Conservation (phyloP, 768 basidiomycete genomes). For the Strobilomyces dryophilus region DNA sequence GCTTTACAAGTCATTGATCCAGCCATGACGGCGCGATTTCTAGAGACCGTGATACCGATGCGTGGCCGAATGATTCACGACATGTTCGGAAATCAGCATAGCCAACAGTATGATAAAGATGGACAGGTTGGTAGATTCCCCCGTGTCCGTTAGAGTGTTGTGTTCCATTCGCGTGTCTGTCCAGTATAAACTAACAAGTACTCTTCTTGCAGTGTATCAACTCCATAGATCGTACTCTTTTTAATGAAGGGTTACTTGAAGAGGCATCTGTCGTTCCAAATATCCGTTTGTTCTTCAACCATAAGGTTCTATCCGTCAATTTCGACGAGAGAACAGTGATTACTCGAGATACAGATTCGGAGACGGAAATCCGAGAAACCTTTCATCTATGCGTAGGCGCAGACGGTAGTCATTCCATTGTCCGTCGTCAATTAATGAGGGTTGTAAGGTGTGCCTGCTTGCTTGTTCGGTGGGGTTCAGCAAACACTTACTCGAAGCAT, state of each 20-base stretch:
- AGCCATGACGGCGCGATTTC: conserved; percentile 60
- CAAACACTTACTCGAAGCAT: conserved; percentile 18
- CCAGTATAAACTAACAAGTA: conserved; percentile 21
- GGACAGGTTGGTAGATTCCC: conserved; percentile 63
- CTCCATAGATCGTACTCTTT: conserved; percentile 83
- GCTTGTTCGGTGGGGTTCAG: conserved; percentile 5
- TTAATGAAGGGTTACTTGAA: conserved; percentile 83
- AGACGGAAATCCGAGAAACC: conserved; percentile 40
- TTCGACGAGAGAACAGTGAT: conserved; percentile 60
- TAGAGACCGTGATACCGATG: conserved; percentile 88
- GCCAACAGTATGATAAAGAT: conserved; percentile 84
- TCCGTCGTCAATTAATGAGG: conserved; percentile 93
- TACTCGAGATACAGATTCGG: conserved; percentile 44
- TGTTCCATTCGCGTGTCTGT: conserved; percentile 19
- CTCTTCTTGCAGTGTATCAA: conserved; percentile 72
- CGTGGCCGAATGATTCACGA: conserved; percentile 94
- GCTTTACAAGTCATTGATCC: conserved; percentile 81
- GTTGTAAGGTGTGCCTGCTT: conserved; percentile 67
- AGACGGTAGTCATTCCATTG: conserved; percentile 91
- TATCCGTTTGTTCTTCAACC: conserved; percentile 71
- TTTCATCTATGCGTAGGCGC: conserved; percentile 89
- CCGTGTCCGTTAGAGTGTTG: conserved; percentile 8
- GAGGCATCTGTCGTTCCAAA: conserved; percentile 61
- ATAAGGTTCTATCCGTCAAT: conserved; percentile 75
- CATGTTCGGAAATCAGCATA: conserved; percentile 62